phyloP scores from a whole-genome alignment of 805 yeast genomes.

The Kregervanrija fluxuum region DNA sequence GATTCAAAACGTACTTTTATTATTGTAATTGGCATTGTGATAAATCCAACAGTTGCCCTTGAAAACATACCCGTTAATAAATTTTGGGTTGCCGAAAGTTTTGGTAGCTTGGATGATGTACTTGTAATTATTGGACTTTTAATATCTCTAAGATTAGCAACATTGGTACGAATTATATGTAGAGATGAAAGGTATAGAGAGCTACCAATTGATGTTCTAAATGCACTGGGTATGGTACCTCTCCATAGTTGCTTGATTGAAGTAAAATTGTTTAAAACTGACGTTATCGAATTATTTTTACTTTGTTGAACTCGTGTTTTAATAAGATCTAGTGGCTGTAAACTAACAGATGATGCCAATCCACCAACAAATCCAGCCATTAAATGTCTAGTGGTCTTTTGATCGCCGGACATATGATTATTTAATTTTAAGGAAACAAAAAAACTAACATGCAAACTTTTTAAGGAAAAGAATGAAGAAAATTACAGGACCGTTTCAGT shows the following conservation, averaged over 20 bases:
- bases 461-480: too few species aligned
- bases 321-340: conserved; percentile 85
- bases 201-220: conserved; percentile 86
- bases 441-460: too few species aligned
- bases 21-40: conserved; percentile 93
- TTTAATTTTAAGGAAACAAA: too few species aligned
- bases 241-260: conserved; percentile 66
- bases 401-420: conserved; percentile 1
- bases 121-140: conserved; percentile 4
- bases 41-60: conserved; percentile 72
- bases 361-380: conserved; percentile 85
- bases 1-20: conserved; percentile 88
- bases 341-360: conserved; percentile 63
- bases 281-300: conserved; percentile 23
- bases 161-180: conserved; percentile 48
- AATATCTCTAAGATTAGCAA: conserved; percentile 29
- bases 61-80: conserved; percentile 70
- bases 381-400: conserved; percentile 41
- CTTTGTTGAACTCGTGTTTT: conserved; percentile 82
- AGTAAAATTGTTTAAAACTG: conserved; percentile 34
- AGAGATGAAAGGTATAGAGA: conserved; percentile 76
- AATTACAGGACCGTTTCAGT: too few species aligned
- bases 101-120: conserved; percentile 50
- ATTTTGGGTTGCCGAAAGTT: conserved; percentile 62
- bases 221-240: conserved; percentile 86